Evolutionary conservation across 2,329 filamentous ascomycete species (phyloP), one percentile per base, ranked within the genome.

Genomic region (Penicillium concentricum): DNA sequence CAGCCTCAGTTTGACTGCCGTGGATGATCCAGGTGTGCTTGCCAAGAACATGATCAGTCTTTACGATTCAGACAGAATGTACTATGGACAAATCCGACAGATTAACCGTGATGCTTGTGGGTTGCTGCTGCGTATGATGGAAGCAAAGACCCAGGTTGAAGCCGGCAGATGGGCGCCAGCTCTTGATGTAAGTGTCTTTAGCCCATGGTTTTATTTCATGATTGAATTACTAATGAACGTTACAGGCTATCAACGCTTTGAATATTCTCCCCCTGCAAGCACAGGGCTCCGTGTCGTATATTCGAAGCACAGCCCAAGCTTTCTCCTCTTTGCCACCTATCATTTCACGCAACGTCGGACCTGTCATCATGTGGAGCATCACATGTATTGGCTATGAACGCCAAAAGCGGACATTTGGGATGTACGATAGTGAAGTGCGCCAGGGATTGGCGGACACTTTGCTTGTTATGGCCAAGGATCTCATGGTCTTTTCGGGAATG

Each of bases 401-500:
- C 60, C 87, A 89, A 66, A 80, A 87, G 59, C 81, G 95, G 45
- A 82, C 83, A 54, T 83, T 81, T 57, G 87, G 87, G 28, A 84
- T 88, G 66, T 97, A 89, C 74, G 91, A 88, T 65, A 78, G 74
- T 56, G 74, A 77, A 50, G 75, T 76, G 56, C 70, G 74, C 45
- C 72, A 76, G 56, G 69, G 69, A 18, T 63, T 91, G 76, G 86
- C 88, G 50, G 86, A 88, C 56, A 82, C 88, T 67, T 79, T 95
- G 69, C 84, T 89, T 77, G 85, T 89, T 73, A 91, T 90, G 78
- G 92, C 90, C 38, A 87, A 92, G 74, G 93, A 97, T 75, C 76
- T 97, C 67, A 96, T 94, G 79, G 89, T 94, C 15, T 97, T 96
- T 79, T 93, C 92, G 16, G 93, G 92, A 55, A 86, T 96, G 82